These are phyloP conservation scores for Colletotrichum shisoi DNA, from an alignment of 2,329 filamentous ascomycete species.

Conservation along the genomic window DNA sequence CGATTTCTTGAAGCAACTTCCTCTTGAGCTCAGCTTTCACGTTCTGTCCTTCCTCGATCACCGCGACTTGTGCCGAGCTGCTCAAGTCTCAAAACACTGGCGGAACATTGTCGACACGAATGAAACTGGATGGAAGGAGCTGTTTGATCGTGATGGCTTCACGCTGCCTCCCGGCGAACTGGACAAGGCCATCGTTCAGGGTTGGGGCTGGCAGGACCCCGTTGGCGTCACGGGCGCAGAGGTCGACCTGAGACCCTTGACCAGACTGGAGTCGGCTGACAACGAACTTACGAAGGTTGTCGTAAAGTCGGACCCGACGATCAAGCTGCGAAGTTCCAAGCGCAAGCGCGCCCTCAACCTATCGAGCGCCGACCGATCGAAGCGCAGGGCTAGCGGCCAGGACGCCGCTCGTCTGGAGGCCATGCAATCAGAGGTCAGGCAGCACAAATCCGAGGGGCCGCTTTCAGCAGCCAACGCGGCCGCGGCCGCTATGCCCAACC, in stretches of 20 bases:
- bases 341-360: constrained; percentile 62
- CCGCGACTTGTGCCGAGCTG: constrained; percentile 84
- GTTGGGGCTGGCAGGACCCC: constrained; percentile 97
- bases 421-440: constrained; percentile 52
- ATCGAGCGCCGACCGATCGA: constrained; percentile 59
- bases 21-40: constrained; percentile 85
- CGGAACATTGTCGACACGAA: constrained; percentile 88
- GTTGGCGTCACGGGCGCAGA: constrained; percentile 78
- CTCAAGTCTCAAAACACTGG: constrained; percentile 95
- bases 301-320: constrained; percentile 53
- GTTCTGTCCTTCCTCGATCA: constrained; percentile 87
- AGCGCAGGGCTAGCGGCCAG: constrained; percentile 61
- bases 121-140: constrained; percentile 93
- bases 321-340: constrained; percentile 62
- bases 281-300: constrained; percentile 56
- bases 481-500: constrained; percentile 81
- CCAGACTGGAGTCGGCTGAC: constrained; percentile 61
- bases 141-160: constrained; percentile 87
- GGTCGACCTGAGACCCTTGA: constrained; percentile 74
- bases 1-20: constrained; percentile 86
- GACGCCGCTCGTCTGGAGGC: constrained; percentile 57
- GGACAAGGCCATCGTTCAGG: constrained; percentile 83
- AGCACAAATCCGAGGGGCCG: constrained; percentile 77
- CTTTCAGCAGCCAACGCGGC: constrained; percentile 87
- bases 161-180: constrained; percentile 81